These are phyloP conservation scores for Aspergillus caelatus DNA, from an alignment of 2,329 filamentous ascomycete species.

Conservation along the genomic window DNA sequence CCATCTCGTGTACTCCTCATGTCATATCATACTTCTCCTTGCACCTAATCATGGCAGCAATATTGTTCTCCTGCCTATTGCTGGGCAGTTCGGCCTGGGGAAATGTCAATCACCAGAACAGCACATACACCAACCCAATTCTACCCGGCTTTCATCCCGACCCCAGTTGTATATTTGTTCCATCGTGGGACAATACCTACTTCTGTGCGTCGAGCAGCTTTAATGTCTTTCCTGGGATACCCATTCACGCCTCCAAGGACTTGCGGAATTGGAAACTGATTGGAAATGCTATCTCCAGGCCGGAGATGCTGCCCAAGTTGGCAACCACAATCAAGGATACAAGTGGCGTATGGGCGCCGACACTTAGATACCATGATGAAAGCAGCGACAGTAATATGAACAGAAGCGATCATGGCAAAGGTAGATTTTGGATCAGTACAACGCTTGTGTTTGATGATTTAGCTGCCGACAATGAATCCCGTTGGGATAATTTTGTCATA, in stretches of 20 bases:
- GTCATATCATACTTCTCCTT: not conserved
- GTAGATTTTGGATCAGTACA: constrained; percentile 30
- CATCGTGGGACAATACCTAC: constrained; percentile 37
- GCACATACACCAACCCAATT: constrained; percentile 43
- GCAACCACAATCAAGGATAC: constrained; percentile 19
- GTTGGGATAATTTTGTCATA: constrained; percentile 20
- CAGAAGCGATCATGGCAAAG: not conserved
- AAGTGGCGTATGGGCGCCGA: constrained; percentile 47
- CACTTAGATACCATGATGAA: constrained; percentile 43
- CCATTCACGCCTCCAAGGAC: constrained; percentile 50
- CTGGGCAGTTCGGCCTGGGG: too few species aligned
- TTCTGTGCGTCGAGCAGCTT: constrained; percentile 52
- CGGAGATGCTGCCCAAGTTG: constrained; percentile 40
- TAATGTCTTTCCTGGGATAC: constrained; percentile 49
- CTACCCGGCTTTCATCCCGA: constrained; percentile 52
- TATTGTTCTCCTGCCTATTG: not conserved
- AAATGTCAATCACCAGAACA: not conserved
- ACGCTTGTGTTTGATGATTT: constrained; percentile 6
- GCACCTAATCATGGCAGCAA: not conserved
- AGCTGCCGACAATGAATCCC: not conserved
- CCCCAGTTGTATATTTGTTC: constrained; percentile 49
- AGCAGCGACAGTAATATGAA: constrained; percentile 41
- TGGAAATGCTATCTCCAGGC: constrained; percentile 29
- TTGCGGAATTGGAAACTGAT: constrained; percentile 29
- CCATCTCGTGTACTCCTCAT: not conserved